Evolutionary conservation across 2,329 filamentous ascomycete species (phyloP), one percentile per base, ranked within the genome.

Genomic region (Conoideocrella luteorostrata): DNA sequence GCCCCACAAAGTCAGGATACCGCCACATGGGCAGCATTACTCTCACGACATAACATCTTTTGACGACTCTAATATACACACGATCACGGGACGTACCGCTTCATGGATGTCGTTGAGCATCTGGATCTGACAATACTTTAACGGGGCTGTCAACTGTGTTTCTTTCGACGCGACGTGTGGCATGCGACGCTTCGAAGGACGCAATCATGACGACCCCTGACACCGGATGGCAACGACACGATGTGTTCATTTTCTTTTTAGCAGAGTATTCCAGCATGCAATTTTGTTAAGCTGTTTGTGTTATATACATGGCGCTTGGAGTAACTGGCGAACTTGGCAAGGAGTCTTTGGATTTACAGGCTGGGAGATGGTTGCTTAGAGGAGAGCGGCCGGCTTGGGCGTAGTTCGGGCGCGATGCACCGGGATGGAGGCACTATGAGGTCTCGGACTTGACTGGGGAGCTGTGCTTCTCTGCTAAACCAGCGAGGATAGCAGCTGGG

Each of bases 281-380:
- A 52, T 52, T 43, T 48, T 61, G 55, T 55, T 60, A 52, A 29
- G 39, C 40, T 45, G 46, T 41, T 57, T 60, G 54, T 55, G 57
- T 58, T 65, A 56, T 61, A n/a, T 56, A 62, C 58, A 63, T 50
- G 65, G 65, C 65, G 65, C 63, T 65, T 53, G 65, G 65, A 66
- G 65, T 68, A 56, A 54, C 50, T 54, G 62, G 62, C 55, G 58
- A 58, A 60, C 57, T 57, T 56, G 56, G 49, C 53, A 50, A 53
- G 45, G 60, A 55, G 52, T 42, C 32, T 30, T 59, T 58, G 63
- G 59, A 62, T 62, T 59, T 55, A 53, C 53, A 51, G 54, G 57
- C 55, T 57, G 61, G n/a, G 62, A 63, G 62, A 63, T 62, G 61
- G 58, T 55, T 56, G 56, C 18, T n/a, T n/a, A n/a, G n/a, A n/a